Evolutionary conservation across 2,329 filamentous ascomycete genomes (phyloP), one percentile per base, ranked within the genome.

Genomic region (Verticillium zaregamsianum): DNA sequence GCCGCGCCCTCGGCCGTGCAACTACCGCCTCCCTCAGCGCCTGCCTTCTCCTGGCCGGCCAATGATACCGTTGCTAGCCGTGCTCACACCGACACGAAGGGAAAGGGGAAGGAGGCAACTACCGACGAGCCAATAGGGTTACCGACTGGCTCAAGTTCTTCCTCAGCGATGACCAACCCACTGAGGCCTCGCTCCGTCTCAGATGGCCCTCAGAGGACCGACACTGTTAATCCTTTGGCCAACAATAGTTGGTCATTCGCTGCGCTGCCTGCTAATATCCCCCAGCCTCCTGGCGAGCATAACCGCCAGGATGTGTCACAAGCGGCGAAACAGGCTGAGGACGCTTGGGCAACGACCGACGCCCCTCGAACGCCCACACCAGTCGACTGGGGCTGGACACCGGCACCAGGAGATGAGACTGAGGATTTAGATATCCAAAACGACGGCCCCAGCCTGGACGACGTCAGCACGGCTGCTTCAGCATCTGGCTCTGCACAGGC

Each of bases 221-320:
- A 77, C 9, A 72, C 72, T 2, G 74, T 81, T 59, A 82, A 86
- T 58, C 81, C 82, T 0, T 70, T 88, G 17, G 85, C 80, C 1
- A 85, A 85, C 68, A 87, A 87, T 64, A 88, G 76, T 66, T 89
- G 86, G 86, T 81, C 80, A 0, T 88, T 88, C 66, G 75, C 77
- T 4, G 74, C 73, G 28, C 64, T 84, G 8, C 72, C 75, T 23
- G 58, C 68, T 12, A 64, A 71, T 8, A 9, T 45, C 15, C 20
- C 37, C 33, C 9, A 15, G 15, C 23, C 28, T 28, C 11, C 17
- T 7, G 56, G 9, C 5, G 8, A 28, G 9, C 4, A 7, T 20
- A 32, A 7, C 28, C 6, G 11, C 14, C 25, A 9, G 28, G 25
- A 55, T 2, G 14, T 32, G 7, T 25, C 54, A 32, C 14, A 55